These are phyloP conservation scores for Aureobasidium leucospermi DNA, from an alignment of 2,329 filamentous ascomycete species.

Conservation along the genomic window DNA sequence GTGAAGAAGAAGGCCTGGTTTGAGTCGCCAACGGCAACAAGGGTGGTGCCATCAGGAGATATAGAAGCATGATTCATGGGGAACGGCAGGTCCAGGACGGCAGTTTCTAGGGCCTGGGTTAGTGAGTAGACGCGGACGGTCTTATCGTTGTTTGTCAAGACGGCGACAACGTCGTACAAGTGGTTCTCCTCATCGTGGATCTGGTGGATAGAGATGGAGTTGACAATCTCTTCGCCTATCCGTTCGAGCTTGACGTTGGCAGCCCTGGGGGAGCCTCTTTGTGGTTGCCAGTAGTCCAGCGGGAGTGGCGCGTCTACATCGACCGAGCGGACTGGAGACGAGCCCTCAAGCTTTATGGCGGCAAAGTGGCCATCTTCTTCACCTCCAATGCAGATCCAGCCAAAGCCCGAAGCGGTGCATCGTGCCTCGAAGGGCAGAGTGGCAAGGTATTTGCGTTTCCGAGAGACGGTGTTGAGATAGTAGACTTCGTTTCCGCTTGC, in stretches of 20 bases:
- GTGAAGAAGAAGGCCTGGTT: slow-evolving; percentile 79
- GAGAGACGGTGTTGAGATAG: slow-evolving; percentile 54
- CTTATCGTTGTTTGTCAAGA: slow-evolving; percentile 85
- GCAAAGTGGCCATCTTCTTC: slow-evolving; percentile 78
- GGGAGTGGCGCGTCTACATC: slow-evolving; percentile 54
- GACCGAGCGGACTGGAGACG: slow-evolving; percentile 33
- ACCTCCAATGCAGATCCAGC: slow-evolving; percentile 87
- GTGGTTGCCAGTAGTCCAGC: slow-evolving; percentile 32
- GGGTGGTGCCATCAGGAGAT: slow-evolving; percentile 73
- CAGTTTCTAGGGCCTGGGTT: slow-evolving; percentile 58
- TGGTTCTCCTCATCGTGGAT: slow-evolving; percentile 44
- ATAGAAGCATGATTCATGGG: slow-evolving; percentile 92
- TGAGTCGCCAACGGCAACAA: slow-evolving; percentile 82
- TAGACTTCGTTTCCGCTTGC: slow-evolving; percentile 61
- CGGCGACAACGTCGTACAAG: slow-evolving; percentile 53
- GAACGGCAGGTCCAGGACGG: slow-evolving; percentile 67
- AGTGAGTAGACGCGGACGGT: slow-evolving; percentile 80
- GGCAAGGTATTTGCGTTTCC: slow-evolving; percentile 67
- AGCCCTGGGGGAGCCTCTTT: slow-evolving; percentile 43
- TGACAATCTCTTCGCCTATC: slow-evolving; percentile 58
- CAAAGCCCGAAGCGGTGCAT: slow-evolving; percentile 77
- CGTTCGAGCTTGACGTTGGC: slow-evolving; percentile 49
- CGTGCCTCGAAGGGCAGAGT: slow-evolving; percentile 62
- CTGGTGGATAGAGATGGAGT: slow-evolving; percentile 58
- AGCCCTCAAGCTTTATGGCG: slow-evolving; percentile 56